Conservation (phyloP, 257 asterid genomes). For the Asclepias syriaca region DNA sequence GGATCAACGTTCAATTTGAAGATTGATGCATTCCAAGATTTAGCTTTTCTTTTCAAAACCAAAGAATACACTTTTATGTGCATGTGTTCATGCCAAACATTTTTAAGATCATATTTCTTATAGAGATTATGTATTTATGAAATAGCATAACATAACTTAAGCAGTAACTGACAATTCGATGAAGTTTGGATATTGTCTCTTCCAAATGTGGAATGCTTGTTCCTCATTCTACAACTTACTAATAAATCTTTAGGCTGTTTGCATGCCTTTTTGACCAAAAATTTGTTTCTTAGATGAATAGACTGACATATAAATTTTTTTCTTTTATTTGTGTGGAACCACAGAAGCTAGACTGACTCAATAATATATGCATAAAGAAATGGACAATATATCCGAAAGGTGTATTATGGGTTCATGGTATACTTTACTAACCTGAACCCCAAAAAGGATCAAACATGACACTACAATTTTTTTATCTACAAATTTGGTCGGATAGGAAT, state of each 20-base stretch:
- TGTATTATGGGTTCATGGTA: not conserved
- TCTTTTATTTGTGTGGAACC: not conserved
- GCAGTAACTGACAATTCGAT: not conserved
- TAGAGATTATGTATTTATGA: not conserved
- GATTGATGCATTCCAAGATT: not conserved
- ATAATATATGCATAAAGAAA: not conserved
- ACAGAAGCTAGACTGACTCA: not conserved
- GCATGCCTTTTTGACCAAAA: not conserved
- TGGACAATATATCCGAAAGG: not conserved
- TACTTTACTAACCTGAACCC: not conserved
- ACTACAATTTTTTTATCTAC: not conserved
- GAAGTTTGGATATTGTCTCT: not conserved
- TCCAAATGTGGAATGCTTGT: not conserved
- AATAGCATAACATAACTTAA: not conserved
- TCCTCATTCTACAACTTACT: not conserved
- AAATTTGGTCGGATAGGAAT: not conserved
- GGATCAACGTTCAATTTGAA: not conserved
- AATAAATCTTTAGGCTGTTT: not conserved
- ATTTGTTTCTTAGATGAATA: not conserved
- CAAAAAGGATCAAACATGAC: not conserved
- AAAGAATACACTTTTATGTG: no score
- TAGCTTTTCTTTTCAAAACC: not conserved
- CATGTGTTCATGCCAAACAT: not conserved
- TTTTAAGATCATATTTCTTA: no score
- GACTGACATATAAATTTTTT: not conserved